These are phyloP conservation scores for Magnusiomyces suaveolens DNA, from an alignment of 1,139 yeast species.

Conservation along the genomic window DNA sequence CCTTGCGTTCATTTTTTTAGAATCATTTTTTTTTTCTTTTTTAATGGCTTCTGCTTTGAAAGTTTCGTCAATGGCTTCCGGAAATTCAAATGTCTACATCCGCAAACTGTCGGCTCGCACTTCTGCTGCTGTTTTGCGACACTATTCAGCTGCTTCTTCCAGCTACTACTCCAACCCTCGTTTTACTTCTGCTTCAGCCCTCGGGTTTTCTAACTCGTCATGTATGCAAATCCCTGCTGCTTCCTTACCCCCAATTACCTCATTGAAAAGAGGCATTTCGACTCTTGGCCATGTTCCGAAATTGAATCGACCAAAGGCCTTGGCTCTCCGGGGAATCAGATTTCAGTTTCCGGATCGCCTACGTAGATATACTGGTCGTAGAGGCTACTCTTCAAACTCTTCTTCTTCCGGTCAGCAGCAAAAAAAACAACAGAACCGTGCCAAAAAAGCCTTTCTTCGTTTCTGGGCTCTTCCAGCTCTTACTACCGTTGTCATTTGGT, in stretches of 20 bases:
- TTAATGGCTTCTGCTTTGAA: background rate
- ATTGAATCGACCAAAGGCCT: slow-evolving; percentile 7
- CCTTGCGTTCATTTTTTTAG: too few species aligned
- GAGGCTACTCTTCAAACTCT: slow-evolving; percentile 39
- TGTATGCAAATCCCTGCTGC: background rate
- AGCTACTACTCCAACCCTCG: background rate
- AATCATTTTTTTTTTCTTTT: background rate
- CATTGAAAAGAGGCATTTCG: slow-evolving; percentile 24
- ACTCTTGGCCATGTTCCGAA: background rate
- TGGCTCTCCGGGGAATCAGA: slow-evolving; percentile 11
- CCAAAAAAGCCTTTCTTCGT: slow-evolving; percentile 22
- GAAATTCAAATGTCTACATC: background rate
- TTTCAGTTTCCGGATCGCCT: slow-evolving; percentile 11
- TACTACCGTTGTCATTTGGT: slow-evolving; percentile 20
- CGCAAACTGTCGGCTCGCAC: too few species aligned
- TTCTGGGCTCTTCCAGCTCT: slow-evolving; percentile 16
- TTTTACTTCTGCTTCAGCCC: background rate
- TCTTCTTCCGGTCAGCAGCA: slow-evolving; percentile 39
- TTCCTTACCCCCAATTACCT: slow-evolving; percentile 20
- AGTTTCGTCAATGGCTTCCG: background rate
- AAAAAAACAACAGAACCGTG: slow-evolving; percentile 14
- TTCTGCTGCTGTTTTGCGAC: too few species aligned
- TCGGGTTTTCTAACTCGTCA: background rate
- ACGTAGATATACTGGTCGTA: slow-evolving; percentile 8
- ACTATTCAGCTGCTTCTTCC: background rate